Base-by-base conservation (phyloP, 2,329 filamentous ascomycete genomes). In the Geosmithia flava region DNA sequence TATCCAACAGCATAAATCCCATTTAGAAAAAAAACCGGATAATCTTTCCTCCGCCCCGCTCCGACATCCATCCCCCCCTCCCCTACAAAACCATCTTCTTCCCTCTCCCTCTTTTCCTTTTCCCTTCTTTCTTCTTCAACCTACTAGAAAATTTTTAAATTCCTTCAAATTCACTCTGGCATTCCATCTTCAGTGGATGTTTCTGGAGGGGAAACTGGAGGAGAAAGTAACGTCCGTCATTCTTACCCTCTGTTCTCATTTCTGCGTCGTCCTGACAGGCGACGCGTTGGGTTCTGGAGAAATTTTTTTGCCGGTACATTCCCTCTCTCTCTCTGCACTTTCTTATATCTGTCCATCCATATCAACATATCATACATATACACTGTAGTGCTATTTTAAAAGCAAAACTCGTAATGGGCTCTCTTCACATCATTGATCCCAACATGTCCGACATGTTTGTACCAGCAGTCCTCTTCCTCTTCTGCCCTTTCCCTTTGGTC, bases 91-190 rank as follows among this genome's bases (percentile, higher is more conserved):
- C 48, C 39, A 20, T 33, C 33, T 30, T 46, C 42, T 20, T 46
- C 29, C 46, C 19, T 46, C 29, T 45, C 19, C 42, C 6, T 23
- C 20, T n/a, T 30, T 48, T 40, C 43, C 49, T 27, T 45, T 54
- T 54, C 53, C 54, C 54, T 49, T 56, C 50, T 58, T 58, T 60
- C 57, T 56, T 57, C 54, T 60, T 57, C 53, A 67, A 68, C 63
- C 65, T 68, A 68, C 65, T 68, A 67, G 65, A 67, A 66, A 66
- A 62, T 58, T 53, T 58, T 55, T 49, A 63, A 69, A 27, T 27
- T 74, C 72, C 71, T 74, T 69, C 76, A 74, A 76, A 84, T 85
- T 83, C 80, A 84, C 80, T 83, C 79, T 76, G 74, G 70, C 66
- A 68, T 75, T 71, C 69, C 67, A 66, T 69, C 61, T 64, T 65